A percentile compares a stretch with the other conserved stretches of the same genome.
Evolutionary conservation across 2,329 filamentous ascomycete genomes (phyloP).

Genomic region (Diplodia intermedia): DNA sequence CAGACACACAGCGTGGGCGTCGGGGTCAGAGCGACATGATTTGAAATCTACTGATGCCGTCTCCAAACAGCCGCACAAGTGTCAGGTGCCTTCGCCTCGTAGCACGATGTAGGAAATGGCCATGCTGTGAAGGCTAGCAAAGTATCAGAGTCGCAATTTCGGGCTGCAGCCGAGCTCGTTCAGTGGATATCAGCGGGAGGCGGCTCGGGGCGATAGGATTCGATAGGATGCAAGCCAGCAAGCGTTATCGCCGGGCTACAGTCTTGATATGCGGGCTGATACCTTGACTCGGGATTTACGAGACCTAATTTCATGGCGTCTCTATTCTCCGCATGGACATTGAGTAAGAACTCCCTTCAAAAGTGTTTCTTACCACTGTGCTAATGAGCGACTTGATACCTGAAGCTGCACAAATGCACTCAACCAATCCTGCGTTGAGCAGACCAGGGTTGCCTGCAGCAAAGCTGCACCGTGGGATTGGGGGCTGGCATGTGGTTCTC

Average conservation of each 20-base stretch:
- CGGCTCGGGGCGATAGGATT: conserved; percentile 11
- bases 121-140: conserved; percentile 1
- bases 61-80: not conserved
- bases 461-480: not conserved
- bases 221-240: conserved; percentile 11
- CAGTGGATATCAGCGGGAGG: not conserved
- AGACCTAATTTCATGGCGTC: not conserved
- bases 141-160: not conserved
- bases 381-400: not conserved
- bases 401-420: not conserved
- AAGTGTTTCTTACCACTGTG: not conserved
- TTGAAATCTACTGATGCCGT: not conserved
- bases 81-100: not conserved
- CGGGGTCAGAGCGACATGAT: conserved; percentile 57
- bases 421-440: not conserved
- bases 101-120: not conserved
- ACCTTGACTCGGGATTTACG: conserved; percentile 20
- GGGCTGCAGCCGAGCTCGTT: no score
- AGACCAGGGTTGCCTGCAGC: not conserved
- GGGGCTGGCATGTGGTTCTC: not conserved
- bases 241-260: conserved; percentile 1
- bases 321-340: not conserved
- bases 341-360: not conserved
- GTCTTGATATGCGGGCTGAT: conserved; percentile 1
- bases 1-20: conserved; percentile 76